phyloP scores from a whole-genome alignment of 202 grass and related monocot genomes.

The Zoysia matrella region DNA sequence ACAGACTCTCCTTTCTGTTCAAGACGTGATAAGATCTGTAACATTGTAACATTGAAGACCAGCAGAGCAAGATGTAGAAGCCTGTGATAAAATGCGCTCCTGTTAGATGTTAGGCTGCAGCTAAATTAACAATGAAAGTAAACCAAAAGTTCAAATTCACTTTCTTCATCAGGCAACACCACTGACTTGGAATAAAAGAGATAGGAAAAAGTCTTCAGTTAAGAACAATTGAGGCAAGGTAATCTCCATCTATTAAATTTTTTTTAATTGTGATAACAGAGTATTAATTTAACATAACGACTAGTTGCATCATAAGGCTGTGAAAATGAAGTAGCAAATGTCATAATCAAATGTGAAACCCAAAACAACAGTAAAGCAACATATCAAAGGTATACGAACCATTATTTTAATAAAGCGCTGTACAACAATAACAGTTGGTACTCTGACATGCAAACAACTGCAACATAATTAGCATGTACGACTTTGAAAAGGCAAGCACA shows the following conservation, averaged over 20 bases:
- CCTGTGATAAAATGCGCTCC: conserved; percentile 54
- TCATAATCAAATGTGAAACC: conserved; percentile 3
- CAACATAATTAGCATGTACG: background rate
- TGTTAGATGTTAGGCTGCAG: conserved; percentile 38
- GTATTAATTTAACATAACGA: conserved; percentile 15
- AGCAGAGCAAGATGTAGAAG: conserved; percentile 71
- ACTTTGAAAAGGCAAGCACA: conserved; percentile 7
- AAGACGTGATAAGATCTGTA: conserved; percentile 59
- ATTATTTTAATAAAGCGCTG: conserved; percentile 12
- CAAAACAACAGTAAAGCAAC: conserved; percentile 20
- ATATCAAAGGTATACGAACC: background rate
- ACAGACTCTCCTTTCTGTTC: conserved; percentile 57
- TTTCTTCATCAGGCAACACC: background rate
- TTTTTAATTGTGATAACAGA: background rate
- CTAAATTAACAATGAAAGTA: conserved; percentile 6
- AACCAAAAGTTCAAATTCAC: background rate
- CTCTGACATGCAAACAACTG: conserved; percentile 22
- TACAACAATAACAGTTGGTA: conserved; percentile 15
- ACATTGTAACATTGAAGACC: conserved; percentile 53
- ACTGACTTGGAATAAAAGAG: background rate
- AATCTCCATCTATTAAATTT: conserved; percentile 2
- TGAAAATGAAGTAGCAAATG: conserved; percentile 7
- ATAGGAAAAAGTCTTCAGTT: conserved; percentile 13
- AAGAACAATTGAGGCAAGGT: conserved; percentile 3
- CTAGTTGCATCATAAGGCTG: conserved; percentile 25